A percentile compares a stretch with the other conserved stretches of the same genome.
Evolutionary conservation across 2,329 filamentous ascomycete genomes (phyloP).

Genomic region (Monosporascus sp.): DNA sequence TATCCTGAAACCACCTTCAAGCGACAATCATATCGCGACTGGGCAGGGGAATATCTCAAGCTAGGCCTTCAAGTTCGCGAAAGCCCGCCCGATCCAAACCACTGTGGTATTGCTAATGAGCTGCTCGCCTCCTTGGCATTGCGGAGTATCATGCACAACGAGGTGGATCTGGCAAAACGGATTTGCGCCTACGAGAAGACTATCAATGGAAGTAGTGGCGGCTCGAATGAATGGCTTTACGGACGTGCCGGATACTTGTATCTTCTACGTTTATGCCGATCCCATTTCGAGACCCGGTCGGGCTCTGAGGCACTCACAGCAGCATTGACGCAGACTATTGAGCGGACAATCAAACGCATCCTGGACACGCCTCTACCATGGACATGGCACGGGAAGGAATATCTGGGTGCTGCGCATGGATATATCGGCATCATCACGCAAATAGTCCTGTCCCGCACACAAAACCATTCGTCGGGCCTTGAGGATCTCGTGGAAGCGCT

Average conservation of each 20-base stretch:
- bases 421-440: conserved; percentile 68
- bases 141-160: conserved; percentile 35
- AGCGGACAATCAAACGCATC: conserved; percentile 54
- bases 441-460: conserved; percentile 49
- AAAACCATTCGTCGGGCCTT: conserved; percentile 24
- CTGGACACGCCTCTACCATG: conserved; percentile 48
- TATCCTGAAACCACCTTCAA: conserved; percentile 40
- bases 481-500: conserved; percentile 48
- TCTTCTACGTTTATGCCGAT: conserved; percentile 56
- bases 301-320: conserved; percentile 47
- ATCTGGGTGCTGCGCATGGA: conserved; percentile 64
- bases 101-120: conserved; percentile 48
- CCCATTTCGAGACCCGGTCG: conserved; percentile 1
- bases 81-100: conserved; percentile 31
- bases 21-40: conserved; percentile 36
- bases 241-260: conserved; percentile 66
- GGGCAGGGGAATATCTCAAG: conserved; percentile 42
- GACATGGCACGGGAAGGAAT: conserved; percentile 59
- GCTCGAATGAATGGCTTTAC: conserved; percentile 58
- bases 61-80: conserved; percentile 29
- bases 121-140: conserved; percentile 42
- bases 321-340: conserved; percentile 47
- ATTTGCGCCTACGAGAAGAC: conserved; percentile 37
- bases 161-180: conserved; percentile 30
- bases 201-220: conserved; percentile 40